A percentile compares a stretch with the other conserved stretches of the same genome.
phyloP scores from a whole-genome alignment of 106 monocot species.

The Apostasia shenzhenica region DNA sequence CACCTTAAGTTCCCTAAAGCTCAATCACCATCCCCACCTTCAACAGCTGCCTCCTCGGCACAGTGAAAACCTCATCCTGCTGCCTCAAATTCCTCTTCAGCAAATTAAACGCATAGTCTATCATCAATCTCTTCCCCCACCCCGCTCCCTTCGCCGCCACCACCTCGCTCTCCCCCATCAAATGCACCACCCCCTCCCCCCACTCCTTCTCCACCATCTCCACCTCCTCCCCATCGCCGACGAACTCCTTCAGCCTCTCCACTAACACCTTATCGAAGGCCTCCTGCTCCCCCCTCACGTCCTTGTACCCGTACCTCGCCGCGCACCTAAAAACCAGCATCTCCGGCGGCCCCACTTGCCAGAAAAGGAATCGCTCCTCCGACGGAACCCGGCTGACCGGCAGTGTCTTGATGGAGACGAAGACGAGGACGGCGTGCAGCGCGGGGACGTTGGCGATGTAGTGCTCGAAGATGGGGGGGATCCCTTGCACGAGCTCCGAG shows the following conservation, averaged over 20 bases:
- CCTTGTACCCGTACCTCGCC: constrained; percentile 38
- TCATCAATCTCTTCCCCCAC: constrained; percentile 8
- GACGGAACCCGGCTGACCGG: constrained; percentile 21
- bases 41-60: constrained; percentile 22
- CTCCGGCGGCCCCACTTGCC: constrained; percentile 8
- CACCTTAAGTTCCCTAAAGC: constrained; percentile 3
- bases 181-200: no score
- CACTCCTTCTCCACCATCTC: no score
- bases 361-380: constrained; percentile 31
- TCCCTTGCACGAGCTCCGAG: constrained; percentile 41
- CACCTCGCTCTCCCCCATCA: no score
- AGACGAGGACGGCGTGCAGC: constrained; percentile 36
- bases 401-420: constrained; percentile 32
- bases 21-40: constrained; percentile 37
- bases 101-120: constrained; percentile 25
- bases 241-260: no score
- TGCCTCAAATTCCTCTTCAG: constrained; percentile 38
- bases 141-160: no score
- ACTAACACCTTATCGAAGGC: background rate
- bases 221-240: no score
- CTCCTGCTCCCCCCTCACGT: constrained; percentile 12
- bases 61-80: constrained; percentile 18
- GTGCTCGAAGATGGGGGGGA: constrained; percentile 34
- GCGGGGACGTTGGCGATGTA: constrained; percentile 24
- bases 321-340: constrained; percentile 25